A percentile compares a stretch with the other conserved stretches of the same genome.
Evolutionary conservation across 164 flowering plant genomes (phyloP).

Genomic region (Vitis cinerea): DNA sequence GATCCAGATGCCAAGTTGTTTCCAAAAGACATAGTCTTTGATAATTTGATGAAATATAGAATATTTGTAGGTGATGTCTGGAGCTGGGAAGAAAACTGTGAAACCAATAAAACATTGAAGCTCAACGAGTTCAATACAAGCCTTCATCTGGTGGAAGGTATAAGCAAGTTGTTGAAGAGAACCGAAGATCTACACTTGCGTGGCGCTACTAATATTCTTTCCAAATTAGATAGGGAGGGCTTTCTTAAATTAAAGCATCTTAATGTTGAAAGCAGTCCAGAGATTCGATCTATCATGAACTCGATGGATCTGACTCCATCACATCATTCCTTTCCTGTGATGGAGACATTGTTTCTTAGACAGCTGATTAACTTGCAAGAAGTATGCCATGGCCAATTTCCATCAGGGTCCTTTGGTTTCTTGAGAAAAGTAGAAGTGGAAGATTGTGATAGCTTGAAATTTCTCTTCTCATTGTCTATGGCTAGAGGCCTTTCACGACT

Average conservation of each 20-base stretch:
- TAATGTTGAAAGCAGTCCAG: too few species aligned
- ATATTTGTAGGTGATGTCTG: conserved; percentile 12
- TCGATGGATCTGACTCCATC: not conserved
- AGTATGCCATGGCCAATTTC: not conserved
- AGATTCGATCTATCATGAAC: too few species aligned
- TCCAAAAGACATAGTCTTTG: not conserved
- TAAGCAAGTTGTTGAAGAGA: too few species aligned
- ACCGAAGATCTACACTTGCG: too few species aligned
- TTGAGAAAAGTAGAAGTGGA: not conserved
- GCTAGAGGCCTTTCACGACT: too few species aligned
- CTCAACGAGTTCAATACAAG: too few species aligned
- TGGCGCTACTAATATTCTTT: too few species aligned
- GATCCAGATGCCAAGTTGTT: not conserved
- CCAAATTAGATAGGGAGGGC: too few species aligned
- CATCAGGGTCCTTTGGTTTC: not conserved
- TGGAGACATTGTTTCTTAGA: conserved; percentile 12
- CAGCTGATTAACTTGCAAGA: too few species aligned
- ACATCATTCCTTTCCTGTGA: not conserved
- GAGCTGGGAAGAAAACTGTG: not conserved
- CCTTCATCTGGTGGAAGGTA: too few species aligned
- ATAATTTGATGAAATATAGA: not conserved
- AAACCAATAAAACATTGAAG: not conserved
- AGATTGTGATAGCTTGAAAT: not conserved
- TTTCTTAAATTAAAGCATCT: too few species aligned
- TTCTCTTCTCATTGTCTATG: too few species aligned